A percentile compares a stretch with the other conserved stretches of the same genome.
Evolutionary conservation across 2,329 filamentous ascomycete genomes (phyloP).

Genomic region (Alternaria tenuissima): DNA sequence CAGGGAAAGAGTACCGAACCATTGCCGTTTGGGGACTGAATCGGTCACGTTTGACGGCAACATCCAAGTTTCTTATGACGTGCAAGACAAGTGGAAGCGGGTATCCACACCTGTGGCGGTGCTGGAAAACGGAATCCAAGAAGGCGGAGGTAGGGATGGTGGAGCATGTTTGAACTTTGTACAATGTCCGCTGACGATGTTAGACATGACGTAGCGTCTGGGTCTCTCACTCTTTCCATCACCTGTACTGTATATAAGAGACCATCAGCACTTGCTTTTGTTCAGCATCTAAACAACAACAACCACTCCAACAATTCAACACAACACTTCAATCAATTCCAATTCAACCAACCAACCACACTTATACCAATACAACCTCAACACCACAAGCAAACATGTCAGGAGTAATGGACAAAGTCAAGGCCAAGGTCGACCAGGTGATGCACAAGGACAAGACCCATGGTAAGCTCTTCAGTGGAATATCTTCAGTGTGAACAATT

Average conservation of each 20-base stretch:
- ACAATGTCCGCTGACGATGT: conserved; percentile 27
- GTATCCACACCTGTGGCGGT: conserved; percentile 21
- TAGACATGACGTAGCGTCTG: conserved; percentile 31
- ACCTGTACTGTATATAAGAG: conserved; percentile 25
- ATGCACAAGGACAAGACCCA: conserved; percentile 48
- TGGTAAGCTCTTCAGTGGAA: conserved; percentile 15
- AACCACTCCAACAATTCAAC: background rate
- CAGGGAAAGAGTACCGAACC: conserved; percentile 13
- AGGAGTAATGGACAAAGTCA: conserved; percentile 47
- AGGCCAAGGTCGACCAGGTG: conserved; percentile 49
- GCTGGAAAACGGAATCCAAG: conserved; percentile 17
- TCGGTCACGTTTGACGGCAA: conserved; percentile 1
- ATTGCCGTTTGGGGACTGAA: conserved; percentile 8
- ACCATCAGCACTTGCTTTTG: conserved; percentile 13
- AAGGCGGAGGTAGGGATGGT: conserved; percentile 27
- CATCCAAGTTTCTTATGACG: conserved; percentile 22
- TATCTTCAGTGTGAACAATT: background rate
- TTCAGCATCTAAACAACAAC: conserved; percentile 18
- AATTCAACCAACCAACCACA: conserved; percentile 8
- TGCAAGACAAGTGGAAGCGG: conserved; percentile 4
- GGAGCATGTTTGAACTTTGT: conserved; percentile 19
- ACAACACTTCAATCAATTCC: conserved; percentile 6
- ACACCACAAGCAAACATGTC: conserved; percentile 34
- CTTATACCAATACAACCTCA: conserved; percentile 6
- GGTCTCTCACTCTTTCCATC: conserved; percentile 22